These are phyloP conservation scores for Plasmodium gonderi DNA, from an alignment of 169 alveolate genomes.

Conservation along the genomic window DNA sequence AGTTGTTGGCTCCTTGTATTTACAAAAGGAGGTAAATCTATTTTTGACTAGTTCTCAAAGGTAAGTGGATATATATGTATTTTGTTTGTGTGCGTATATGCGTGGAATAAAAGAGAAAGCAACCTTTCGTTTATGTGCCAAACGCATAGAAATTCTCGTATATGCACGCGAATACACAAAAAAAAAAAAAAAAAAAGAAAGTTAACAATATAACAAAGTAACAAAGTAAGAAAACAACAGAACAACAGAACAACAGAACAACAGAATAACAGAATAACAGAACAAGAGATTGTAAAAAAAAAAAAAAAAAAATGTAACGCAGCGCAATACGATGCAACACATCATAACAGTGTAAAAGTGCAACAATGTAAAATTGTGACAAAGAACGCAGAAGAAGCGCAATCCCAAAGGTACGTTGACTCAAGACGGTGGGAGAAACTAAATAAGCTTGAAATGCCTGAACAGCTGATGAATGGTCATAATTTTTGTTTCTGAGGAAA, in stretches of 20 bases:
- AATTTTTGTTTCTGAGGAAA: conserved; percentile 40
- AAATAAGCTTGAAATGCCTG: conserved; percentile 11
- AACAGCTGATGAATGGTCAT: conserved; percentile 50
- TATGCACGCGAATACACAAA: not conserved
- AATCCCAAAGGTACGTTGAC: not conserved
- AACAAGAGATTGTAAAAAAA: not conserved
- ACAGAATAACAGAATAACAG: not conserved
- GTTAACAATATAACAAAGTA: too few relatives aligned
- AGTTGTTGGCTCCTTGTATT: conserved; percentile 43
- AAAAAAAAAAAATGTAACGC: not conserved
- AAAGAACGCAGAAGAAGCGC: not conserved
- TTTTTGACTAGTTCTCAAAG: not conserved
- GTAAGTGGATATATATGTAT: too few relatives aligned
- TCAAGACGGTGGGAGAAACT: not conserved
- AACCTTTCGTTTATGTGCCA: not conserved
- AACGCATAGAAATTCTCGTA: not conserved
- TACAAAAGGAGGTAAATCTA: conserved; percentile 45
- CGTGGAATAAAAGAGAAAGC: not conserved
- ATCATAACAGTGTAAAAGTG: not conserved
- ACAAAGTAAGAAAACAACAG: too few relatives aligned
- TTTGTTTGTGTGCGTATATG: not conserved
- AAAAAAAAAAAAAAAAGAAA: not conserved
- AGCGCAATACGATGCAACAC: not conserved
- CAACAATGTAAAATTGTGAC: too few relatives aligned
- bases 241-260: too few relatives aligned